phyloP scores from a whole-genome alignment of 345 rosid genomes.

The Punica granatum region DNA sequence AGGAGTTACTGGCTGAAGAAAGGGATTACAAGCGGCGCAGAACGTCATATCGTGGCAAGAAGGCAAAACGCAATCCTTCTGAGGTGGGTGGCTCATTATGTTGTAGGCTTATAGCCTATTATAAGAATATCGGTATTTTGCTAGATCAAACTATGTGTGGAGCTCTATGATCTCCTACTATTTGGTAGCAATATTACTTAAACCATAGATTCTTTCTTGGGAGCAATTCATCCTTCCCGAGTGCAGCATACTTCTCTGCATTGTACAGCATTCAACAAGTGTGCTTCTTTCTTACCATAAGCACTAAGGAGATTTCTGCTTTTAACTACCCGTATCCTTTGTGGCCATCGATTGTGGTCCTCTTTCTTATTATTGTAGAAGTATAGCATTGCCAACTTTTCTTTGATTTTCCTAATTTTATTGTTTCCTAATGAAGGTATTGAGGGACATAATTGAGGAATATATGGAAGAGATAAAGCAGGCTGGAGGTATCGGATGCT shows the following conservation, averaged over 20 bases:
- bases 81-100: slow-evolving; percentile 36
- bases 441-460: slow-evolving; percentile 75
- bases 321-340: neutral
- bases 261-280: too few relatives aligned
- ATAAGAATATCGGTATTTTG: neutral
- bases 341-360: neutral
- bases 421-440: slow-evolving; percentile 37
- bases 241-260: too few relatives aligned
- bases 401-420: neutral
- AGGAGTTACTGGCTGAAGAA: slow-evolving; percentile 92
- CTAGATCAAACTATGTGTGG: neutral
- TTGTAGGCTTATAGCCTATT: neutral
- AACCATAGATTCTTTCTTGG: too few relatives aligned
- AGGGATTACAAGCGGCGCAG: slow-evolving; percentile 96
- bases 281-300: too few relatives aligned
- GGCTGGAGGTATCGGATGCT: slow-evolving; percentile 89
- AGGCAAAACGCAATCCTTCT: slow-evolving; percentile 61
- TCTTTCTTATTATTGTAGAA: neutral
- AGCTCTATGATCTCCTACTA: neutral
- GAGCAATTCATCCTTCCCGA: too few relatives aligned
- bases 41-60: slow-evolving; percentile 96
- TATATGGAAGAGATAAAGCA: slow-evolving; percentile 72
- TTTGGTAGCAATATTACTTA: neutral
- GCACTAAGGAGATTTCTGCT: neutral
- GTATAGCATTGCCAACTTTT: neutral